Conservation (phyloP, 2,329 filamentous ascomycete genomes). For the Alternaria consortialis region DNA sequence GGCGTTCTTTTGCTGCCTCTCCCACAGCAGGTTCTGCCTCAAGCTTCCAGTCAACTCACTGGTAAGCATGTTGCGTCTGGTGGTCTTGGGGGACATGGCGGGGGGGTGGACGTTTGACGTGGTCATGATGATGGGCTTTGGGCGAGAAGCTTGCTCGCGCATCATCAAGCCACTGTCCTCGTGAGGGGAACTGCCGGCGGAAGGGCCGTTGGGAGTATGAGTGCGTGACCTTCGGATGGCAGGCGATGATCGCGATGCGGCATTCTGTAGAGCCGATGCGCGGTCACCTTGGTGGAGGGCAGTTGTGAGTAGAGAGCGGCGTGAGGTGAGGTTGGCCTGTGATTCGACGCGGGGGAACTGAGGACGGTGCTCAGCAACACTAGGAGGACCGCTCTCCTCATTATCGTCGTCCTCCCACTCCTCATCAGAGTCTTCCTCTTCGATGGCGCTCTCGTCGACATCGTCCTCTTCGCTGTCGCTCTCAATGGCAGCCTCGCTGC, state of each 20-base stretch:
- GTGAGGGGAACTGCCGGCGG: constrained; percentile 66
- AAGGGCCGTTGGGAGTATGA: constrained; percentile 74
- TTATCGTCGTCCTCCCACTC: constrained; percentile 70
- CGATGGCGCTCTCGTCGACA: constrained; percentile 66
- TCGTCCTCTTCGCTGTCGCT: constrained; percentile 67
- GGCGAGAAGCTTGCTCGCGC: constrained; percentile 67
- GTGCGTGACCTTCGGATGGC: constrained; percentile 67
- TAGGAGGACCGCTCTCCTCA: constrained; percentile 82
- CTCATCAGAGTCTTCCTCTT: constrained; percentile 67
- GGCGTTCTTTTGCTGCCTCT: constrained; percentile 91
- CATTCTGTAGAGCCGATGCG: constrained; percentile 72
- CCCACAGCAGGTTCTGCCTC: constrained; percentile 89
- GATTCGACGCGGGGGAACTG: constrained; percentile 94
- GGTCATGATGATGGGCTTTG: constrained; percentile 82
- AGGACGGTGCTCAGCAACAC: constrained; percentile 74
- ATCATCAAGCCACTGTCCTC: constrained; percentile 66
- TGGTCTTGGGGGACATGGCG: constrained; percentile 89
- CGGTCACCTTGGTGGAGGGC: constrained; percentile 85
- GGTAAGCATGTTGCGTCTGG: constrained; percentile 81
- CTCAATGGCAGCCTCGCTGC: constrained; percentile 69
- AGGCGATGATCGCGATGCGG: constrained; percentile 66
- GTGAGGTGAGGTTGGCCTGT: constrained; percentile 81
- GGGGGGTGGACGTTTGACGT: constrained; percentile 74
- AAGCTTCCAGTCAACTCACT: constrained; percentile 94
- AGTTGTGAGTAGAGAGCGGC: constrained; percentile 87